Percentiles rank a stretch among this genome's conserved stretches.
Conservation (phyloP, 1,139 yeast genomes). For the Blastobotrys elegans region DNA sequence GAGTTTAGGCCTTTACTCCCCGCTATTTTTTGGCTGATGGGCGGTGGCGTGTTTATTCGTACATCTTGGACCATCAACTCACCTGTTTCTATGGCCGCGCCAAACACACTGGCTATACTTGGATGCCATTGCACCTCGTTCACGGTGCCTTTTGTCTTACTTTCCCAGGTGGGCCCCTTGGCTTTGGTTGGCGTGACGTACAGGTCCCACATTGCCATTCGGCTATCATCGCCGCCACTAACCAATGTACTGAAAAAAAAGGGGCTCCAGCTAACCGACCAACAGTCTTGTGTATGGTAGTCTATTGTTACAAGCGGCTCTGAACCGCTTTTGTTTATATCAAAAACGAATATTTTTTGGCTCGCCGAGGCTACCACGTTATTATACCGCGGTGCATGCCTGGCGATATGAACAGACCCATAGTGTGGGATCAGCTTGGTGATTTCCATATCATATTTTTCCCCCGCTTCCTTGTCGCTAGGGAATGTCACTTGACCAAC, state of each 20-base stretch:
- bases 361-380: constrained; percentile 9
- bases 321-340: constrained; percentile 1
- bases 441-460: too few relatives aligned
- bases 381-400: constrained; percentile 2
- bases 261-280: constrained; percentile 63
- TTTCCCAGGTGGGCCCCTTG: constrained; percentile 5
- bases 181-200: constrained; percentile 7
- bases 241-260: constrained; percentile 41
- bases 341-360: constrained; percentile 2
- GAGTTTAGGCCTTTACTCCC: constrained; percentile 50
- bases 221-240: constrained; percentile 62
- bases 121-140: constrained; percentile 14
- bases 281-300: constrained; percentile 64
- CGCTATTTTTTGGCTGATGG: neutral
- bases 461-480: too few relatives aligned
- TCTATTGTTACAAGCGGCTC: constrained; percentile 36
- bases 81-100: constrained; percentile 70
- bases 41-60: constrained; percentile 35
- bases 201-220: constrained; percentile 65
- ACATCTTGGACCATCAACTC: constrained; percentile 64
- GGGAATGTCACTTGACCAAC: constrained; percentile 6
- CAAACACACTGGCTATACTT: constrained; percentile 47
- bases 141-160: constrained; percentile 6
- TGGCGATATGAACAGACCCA: constrained; percentile 4
- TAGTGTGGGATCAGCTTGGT: constrained; percentile 3